These are phyloP conservation scores for Agaricus blazei DNA, from an alignment of 768 basidiomycete genomes.

Conservation along the genomic window DNA sequence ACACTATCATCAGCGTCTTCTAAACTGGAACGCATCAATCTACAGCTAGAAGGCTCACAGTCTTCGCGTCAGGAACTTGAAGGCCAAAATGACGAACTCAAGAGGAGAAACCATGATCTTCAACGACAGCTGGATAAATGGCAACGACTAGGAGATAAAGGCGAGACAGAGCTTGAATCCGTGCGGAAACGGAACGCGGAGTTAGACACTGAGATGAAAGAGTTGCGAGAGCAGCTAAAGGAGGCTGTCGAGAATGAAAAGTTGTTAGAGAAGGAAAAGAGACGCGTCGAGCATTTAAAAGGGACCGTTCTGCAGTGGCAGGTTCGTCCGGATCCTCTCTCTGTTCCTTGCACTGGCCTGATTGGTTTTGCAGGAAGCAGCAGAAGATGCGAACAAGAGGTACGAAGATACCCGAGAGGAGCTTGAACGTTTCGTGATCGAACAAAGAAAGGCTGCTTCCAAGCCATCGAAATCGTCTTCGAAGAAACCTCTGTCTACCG, in stretches of 20 bases:
- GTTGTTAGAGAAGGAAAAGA: slow-evolving; percentile 37
- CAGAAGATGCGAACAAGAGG: slow-evolving; percentile 27
- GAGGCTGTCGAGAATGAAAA: slow-evolving; percentile 29
- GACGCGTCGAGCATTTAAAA: slow-evolving; percentile 37
- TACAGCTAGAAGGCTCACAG: slow-evolving; percentile 55
- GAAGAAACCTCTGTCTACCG: background rate
- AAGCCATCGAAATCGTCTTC: background rate
- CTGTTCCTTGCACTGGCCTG: background rate
- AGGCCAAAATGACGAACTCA: slow-evolving; percentile 51
- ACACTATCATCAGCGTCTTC: slow-evolving; percentile 39
- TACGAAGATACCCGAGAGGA: slow-evolving; percentile 35
- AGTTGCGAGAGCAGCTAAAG: slow-evolving; percentile 34
- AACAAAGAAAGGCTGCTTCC: slow-evolving; percentile 20
- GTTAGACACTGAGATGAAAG: slow-evolving; percentile 49
- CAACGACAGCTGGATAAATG: slow-evolving; percentile 64
- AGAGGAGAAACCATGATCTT: slow-evolving; percentile 49
- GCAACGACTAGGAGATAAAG: slow-evolving; percentile 62
- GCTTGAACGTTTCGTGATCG: slow-evolving; percentile 38
- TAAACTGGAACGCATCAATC: slow-evolving; percentile 50
- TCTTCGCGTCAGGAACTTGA: slow-evolving; percentile 50
- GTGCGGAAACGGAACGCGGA: slow-evolving; percentile 50
- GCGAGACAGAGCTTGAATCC: slow-evolving; percentile 51
- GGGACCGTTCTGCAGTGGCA: slow-evolving; percentile 36
- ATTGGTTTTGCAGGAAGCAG: slow-evolving; percentile 29
- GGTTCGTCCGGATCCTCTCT: slow-evolving; percentile 26